Evolutionary conservation across 1,139 yeast species (phyloP).

Genomic region (Hansenula sp.): DNA sequence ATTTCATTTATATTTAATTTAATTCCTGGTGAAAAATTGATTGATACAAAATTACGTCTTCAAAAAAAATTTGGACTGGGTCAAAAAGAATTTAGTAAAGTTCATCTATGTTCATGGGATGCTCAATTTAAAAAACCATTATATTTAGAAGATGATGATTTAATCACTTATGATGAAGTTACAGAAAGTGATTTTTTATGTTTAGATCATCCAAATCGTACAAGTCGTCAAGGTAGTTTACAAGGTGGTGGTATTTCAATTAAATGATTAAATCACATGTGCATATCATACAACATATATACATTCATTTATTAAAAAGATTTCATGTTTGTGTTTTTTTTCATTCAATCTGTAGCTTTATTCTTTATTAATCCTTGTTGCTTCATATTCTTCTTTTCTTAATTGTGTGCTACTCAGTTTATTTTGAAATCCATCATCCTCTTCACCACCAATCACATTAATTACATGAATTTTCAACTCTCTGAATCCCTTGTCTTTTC

Average conservation of each 20-base stretch:
- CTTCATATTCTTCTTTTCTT: conserved; percentile 22
- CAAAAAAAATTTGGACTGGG: conserved; percentile 70
- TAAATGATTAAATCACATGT: conserved; percentile 8
- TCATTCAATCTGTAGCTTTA: not conserved
- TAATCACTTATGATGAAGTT: conserved; percentile 53
- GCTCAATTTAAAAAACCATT: conserved; percentile 35
- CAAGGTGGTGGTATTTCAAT: conserved; percentile 25
- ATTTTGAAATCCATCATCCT: conserved; percentile 56
- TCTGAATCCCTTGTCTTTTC: conserved; percentile 53
- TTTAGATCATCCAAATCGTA: conserved; percentile 81
- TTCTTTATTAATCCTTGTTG: not conserved
- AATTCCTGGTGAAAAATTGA: conserved; percentile 58
- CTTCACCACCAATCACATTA: conserved; percentile 64
- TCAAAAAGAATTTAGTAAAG: conserved; percentile 71
- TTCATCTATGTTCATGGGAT: conserved; percentile 46
- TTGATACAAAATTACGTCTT: conserved; percentile 64
- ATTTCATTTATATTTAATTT: conserved; percentile 77
- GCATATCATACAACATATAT: not conserved
- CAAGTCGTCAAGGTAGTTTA: conserved; percentile 29
- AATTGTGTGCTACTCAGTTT: conserved; percentile 78
- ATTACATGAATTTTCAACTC: conserved; percentile 55
- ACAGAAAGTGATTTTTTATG: conserved; percentile 55
- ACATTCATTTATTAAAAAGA: not conserved
- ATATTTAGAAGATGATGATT: conserved; percentile 46
- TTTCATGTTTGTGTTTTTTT: not conserved